phyloP scores from a whole-genome alignment of 1,139 yeast species.

The Pichia norvegensis region DNA sequence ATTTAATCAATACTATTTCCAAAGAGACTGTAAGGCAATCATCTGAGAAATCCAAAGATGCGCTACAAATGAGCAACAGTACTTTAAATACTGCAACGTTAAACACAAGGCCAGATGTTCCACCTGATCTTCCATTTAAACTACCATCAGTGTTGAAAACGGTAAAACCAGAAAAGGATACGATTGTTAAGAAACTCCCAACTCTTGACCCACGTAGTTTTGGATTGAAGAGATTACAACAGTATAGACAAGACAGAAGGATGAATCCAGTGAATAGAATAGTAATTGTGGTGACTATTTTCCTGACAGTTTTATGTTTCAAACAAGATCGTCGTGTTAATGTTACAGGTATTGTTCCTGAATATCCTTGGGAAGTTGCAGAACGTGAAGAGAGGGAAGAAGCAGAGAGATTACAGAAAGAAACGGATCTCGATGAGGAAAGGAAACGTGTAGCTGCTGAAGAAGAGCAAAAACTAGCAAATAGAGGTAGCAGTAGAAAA shows the following conservation, averaged over 20 bases:
- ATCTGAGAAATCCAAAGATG: conserved; percentile 9
- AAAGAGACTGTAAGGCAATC: conserved; percentile 27
- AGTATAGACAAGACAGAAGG: conserved; percentile 38
- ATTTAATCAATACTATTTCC: conserved; percentile 29
- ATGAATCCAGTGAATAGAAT: conserved; percentile 51
- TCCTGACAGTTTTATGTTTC: conserved; percentile 39
- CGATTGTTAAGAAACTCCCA: conserved; percentile 28
- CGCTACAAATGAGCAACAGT: conserved; percentile 10
- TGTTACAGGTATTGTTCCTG: conserved; percentile 41
- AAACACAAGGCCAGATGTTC: conserved; percentile 21
- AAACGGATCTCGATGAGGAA: conserved; percentile 1
- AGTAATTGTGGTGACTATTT: conserved; percentile 38
- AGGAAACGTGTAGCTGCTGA: background rate
- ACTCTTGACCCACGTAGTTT: conserved; percentile 43
- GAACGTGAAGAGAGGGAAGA: conserved; percentile 32
- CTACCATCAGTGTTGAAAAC: conserved; percentile 34
- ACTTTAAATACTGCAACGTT: conserved; percentile 11
- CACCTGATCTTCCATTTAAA: conserved; percentile 52
- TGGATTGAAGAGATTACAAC: conserved; percentile 38
- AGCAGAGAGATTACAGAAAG: conserved; percentile 3
- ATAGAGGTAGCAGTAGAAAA: conserved; percentile 13
- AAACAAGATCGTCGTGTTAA: conserved; percentile 45
- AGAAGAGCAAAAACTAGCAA: background rate
- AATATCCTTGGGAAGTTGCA: conserved; percentile 27
- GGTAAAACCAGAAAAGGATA: conserved; percentile 25